A percentile compares a stretch with the other conserved stretches of the same genome.
Evolutionary conservation across 805 yeast species (phyloP).

Genomic region (Scheffersomyces stipitis): DNA sequence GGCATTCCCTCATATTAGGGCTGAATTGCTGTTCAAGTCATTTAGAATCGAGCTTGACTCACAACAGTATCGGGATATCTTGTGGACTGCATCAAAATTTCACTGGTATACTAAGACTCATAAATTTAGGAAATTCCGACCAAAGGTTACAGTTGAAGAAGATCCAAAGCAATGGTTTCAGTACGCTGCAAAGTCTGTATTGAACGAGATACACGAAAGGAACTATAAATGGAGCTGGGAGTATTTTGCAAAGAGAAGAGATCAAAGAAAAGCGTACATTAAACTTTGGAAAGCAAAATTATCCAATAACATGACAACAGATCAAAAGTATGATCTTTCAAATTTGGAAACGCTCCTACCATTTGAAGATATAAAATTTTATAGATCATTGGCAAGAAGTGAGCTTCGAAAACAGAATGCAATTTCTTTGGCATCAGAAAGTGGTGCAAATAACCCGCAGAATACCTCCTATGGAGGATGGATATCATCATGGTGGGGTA

Average conservation of each 20-base stretch:
- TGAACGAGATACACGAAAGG: constrained; percentile 77
- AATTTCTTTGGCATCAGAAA: background rate
- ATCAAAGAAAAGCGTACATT: constrained; percentile 68
- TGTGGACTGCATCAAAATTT: constrained; percentile 78
- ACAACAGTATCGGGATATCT: constrained; percentile 76
- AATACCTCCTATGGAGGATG: constrained; percentile 46
- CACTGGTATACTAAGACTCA: constrained; percentile 77
- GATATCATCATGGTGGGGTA: constrained; percentile 68
- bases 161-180: constrained; percentile 79
- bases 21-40: constrained; percentile 81
- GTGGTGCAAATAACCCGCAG: background rate
- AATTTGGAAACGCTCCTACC: constrained; percentile 58
- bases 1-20: constrained; percentile 62
- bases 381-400: constrained; percentile 74
- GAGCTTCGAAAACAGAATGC: constrained; percentile 59
- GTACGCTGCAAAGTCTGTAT: constrained; percentile 76
- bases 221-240: constrained; percentile 90
- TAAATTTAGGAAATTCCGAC: constrained; percentile 71
- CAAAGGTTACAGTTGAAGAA: constrained; percentile 51
- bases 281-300: constrained; percentile 63
- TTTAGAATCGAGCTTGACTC: constrained; percentile 85
- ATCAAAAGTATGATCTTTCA: constrained; percentile 40
- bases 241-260: constrained; percentile 65
- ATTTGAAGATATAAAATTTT: constrained; percentile 81
- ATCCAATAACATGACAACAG: constrained; percentile 24